phyloP scores from a whole-genome alignment of 306 rosid species.

The Vachellia collinsii region DNA sequence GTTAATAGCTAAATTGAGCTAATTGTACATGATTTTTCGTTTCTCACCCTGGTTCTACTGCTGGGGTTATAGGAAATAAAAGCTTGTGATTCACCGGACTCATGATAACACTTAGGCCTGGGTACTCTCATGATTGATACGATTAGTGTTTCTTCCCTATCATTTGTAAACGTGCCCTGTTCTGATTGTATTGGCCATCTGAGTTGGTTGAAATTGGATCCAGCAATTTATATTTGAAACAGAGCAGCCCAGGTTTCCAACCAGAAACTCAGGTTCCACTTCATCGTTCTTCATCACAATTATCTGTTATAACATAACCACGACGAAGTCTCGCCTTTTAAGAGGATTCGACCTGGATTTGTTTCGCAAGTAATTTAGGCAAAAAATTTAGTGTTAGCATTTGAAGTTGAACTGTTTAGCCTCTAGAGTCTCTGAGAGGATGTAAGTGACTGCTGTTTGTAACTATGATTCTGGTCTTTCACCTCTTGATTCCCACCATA shows the following conservation, averaged over 20 bases:
- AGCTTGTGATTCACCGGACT: neutral
- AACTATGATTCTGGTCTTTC: neutral
- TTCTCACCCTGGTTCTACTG: neutral
- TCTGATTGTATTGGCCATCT: neutral
- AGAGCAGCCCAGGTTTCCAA: neutral
- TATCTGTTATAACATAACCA: neutral
- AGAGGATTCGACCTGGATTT: neutral
- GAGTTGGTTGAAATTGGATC: neutral
- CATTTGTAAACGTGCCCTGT: neutral
- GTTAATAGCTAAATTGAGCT: neutral
- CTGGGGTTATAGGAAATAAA: neutral
- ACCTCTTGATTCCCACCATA: neutral
- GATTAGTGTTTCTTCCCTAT: neutral
- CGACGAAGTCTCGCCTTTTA: neutral
- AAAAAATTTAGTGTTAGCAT: neutral
- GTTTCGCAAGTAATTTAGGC: neutral
- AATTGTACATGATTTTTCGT: neutral
- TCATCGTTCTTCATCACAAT: neutral
- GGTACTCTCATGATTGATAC: neutral
- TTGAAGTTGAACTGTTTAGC: neutral
- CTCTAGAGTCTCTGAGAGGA: neutral
- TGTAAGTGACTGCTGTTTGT: neutral
- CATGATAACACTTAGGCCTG: neutral
- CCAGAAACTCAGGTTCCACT: neutral
- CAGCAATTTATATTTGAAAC: neutral